These are phyloP conservation scores for Xylaria palmicola DNA, from an alignment of 495 filamentous ascomycete species.

Conservation along the genomic window DNA sequence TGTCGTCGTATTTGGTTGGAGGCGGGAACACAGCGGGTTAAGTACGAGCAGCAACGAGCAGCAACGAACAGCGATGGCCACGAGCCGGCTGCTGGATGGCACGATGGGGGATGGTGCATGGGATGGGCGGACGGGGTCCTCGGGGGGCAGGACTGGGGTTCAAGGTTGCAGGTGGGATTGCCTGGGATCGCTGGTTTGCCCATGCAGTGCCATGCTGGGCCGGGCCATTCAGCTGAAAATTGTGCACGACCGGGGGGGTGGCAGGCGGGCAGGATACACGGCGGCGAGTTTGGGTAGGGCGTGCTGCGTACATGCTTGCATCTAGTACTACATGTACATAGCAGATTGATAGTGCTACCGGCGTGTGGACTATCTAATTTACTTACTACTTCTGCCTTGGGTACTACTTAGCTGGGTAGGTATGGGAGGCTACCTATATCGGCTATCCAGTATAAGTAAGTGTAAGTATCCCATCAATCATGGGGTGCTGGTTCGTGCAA, in stretches of 20 bases:
- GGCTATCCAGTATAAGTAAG: no score
- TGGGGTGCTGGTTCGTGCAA: no score
- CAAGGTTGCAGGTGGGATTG: background rate
- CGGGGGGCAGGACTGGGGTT: no score
- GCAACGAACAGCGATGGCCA: no score
- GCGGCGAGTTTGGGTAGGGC: background rate
- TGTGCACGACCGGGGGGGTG: background rate
- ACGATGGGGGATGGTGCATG: background rate
- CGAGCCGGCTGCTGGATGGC: conserved; percentile 4
- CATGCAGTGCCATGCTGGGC: background rate
- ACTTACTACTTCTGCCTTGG: no score
- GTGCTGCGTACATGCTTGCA: background rate
- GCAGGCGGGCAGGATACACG: background rate
- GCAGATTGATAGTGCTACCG: no score
- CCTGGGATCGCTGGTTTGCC: background rate
- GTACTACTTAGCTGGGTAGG: no score
- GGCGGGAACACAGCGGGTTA: conserved; percentile 1
- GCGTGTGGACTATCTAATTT: no score
- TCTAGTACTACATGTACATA: no score
- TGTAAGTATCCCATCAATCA: no score
- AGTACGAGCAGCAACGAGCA: background rate
- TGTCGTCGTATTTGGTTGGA: background rate
- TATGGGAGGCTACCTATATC: no score
- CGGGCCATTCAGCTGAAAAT: conserved; percentile 4
- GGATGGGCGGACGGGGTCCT: background rate